Conservation (phyloP, 495 filamentous ascomycete species). For the Lepidopterella palustris region DNA sequence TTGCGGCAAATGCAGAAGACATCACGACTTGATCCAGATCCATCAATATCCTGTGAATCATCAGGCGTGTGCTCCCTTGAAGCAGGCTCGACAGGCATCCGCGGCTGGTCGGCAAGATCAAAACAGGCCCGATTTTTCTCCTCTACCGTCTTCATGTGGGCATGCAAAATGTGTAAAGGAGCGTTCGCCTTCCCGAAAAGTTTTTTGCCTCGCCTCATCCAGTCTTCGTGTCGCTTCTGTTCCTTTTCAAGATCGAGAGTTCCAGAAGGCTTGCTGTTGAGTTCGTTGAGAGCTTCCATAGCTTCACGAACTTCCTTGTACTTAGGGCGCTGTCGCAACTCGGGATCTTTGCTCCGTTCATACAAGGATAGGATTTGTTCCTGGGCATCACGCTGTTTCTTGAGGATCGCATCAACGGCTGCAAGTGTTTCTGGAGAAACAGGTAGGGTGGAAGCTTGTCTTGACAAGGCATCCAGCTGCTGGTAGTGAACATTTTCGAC, state of each 20-base stretch:
- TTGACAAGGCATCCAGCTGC: conserved; percentile 86
- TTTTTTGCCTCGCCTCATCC: conserved; percentile 99
- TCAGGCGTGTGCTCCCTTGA: conserved; percentile 78
- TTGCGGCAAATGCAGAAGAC: conserved; percentile 97
- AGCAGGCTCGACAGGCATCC: conserved; percentile 84
- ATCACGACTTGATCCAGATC: conserved; percentile 56
- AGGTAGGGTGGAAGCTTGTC: conserved; percentile 65
- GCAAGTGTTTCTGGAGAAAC: conserved; percentile 75
- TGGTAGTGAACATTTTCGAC: conserved; percentile 87
- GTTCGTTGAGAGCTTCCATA: conserved; percentile 74
- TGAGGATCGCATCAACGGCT: conserved; percentile 82
- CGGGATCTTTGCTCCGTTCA: conserved; percentile 64
- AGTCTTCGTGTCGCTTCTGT: conserved; percentile 94
- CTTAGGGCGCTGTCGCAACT: conserved; percentile 73
- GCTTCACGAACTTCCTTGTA: conserved; percentile 88
- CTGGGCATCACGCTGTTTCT: conserved; percentile 93
- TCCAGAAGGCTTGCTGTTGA: conserved; percentile 85
- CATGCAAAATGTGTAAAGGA: conserved; percentile 85
- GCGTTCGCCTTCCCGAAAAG: conserved; percentile 98
- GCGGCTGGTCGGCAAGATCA: conserved; percentile 80
- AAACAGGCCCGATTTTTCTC: conserved; percentile 87
- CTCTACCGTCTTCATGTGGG: conserved; percentile 89
- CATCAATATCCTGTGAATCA: conserved; percentile 50
- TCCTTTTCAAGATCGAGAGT: conserved; percentile 92
- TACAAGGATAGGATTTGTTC: conserved; percentile 74